Evolutionary conservation across 2,329 filamentous ascomycete species (phyloP).

Genomic region (Xylariales sp.): DNA sequence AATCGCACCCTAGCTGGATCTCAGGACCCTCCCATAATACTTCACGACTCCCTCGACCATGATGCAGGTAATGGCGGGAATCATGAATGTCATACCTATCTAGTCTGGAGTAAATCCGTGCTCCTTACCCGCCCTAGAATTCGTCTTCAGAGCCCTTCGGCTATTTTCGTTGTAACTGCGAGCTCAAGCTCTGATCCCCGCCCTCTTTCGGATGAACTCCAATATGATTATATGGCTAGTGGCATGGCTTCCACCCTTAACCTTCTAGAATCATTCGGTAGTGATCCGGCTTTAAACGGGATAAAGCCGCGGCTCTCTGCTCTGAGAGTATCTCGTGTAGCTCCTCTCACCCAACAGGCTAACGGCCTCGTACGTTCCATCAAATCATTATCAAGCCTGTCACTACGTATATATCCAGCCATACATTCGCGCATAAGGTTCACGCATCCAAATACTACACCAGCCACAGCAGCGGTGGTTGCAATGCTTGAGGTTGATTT

Average conservation of each 20-base stretch:
- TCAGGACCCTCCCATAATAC: slow-evolving; percentile 62
- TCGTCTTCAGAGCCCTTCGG: slow-evolving; percentile 72
- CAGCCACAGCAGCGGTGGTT: slow-evolving; percentile 70
- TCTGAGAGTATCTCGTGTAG: slow-evolving; percentile 78
- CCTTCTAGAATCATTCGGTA: slow-evolving; percentile 78
- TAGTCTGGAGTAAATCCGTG: slow-evolving; percentile 70
- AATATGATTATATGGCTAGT: slow-evolving; percentile 75
- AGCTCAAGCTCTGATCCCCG: slow-evolving; percentile 66
- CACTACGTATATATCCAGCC: slow-evolving; percentile 73
- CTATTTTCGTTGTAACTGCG: slow-evolving; percentile 73
- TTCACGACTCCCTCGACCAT: slow-evolving; percentile 54
- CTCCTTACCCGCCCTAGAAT: slow-evolving; percentile 70
- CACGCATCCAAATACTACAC: slow-evolving; percentile 69
- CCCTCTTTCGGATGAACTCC: slow-evolving; percentile 55
- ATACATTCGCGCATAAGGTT: slow-evolving; percentile 80
- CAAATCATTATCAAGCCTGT: slow-evolving; percentile 70
- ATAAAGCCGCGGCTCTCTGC: slow-evolving; percentile 76
- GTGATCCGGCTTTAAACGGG: slow-evolving; percentile 71
- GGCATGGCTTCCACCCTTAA: slow-evolving; percentile 77
- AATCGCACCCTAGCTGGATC: slow-evolving; percentile 63
- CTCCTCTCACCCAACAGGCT: slow-evolving; percentile 70
- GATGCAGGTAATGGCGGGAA: slow-evolving; percentile 41
- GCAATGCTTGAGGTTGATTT: slow-evolving; percentile 80
- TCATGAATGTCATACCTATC: slow-evolving; percentile 58
- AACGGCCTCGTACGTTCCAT: slow-evolving; percentile 73